Evolutionary conservation across 495 filamentous ascomycete genomes (phyloP).

Genomic region (Patellaria atrata): DNA sequence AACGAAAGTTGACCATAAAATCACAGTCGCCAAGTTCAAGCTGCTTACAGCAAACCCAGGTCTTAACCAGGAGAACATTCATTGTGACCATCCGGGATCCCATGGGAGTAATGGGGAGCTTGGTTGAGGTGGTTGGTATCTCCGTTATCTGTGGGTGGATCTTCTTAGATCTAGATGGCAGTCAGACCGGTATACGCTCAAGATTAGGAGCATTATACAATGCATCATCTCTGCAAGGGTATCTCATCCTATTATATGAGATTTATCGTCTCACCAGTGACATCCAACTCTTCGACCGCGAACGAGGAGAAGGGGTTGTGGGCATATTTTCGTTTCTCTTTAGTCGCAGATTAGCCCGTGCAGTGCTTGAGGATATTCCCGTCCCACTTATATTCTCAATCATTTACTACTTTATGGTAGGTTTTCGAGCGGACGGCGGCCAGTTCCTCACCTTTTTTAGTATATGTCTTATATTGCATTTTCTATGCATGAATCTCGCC

Average conservation of each 20-base stretch:
- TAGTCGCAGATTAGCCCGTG: slow-evolving; percentile 48
- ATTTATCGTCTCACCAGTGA: slow-evolving; percentile 55
- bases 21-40: no score
- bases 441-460: slow-evolving; percentile 58
- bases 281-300: slow-evolving; percentile 59
- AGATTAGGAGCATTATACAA: slow-evolving; percentile 56
- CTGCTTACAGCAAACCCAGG: slow-evolving; percentile 44
- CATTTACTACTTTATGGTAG: slow-evolving; percentile 65
- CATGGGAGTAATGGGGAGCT: slow-evolving; percentile 50
- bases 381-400: slow-evolving; percentile 52
- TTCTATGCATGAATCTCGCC: slow-evolving; percentile 27
- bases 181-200: slow-evolving; percentile 48
- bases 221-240: slow-evolving; percentile 51
- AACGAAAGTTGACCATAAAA: no score
- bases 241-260: slow-evolving; percentile 59
- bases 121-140: slow-evolving; percentile 52
- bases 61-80: slow-evolving; percentile 50
- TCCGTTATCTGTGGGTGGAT: slow-evolving; percentile 56
- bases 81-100: slow-evolving; percentile 56
- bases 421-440: slow-evolving; percentile 41
- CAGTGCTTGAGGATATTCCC: slow-evolving; percentile 52
- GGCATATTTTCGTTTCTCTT: slow-evolving; percentile 49
- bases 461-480: slow-evolving; percentile 48
- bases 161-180: slow-evolving; percentile 45
- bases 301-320: slow-evolving; percentile 55